These are phyloP conservation scores for Massariosphaeria phaeospora DNA, from an alignment of 495 filamentous ascomycete genomes.

Conservation along the genomic window DNA sequence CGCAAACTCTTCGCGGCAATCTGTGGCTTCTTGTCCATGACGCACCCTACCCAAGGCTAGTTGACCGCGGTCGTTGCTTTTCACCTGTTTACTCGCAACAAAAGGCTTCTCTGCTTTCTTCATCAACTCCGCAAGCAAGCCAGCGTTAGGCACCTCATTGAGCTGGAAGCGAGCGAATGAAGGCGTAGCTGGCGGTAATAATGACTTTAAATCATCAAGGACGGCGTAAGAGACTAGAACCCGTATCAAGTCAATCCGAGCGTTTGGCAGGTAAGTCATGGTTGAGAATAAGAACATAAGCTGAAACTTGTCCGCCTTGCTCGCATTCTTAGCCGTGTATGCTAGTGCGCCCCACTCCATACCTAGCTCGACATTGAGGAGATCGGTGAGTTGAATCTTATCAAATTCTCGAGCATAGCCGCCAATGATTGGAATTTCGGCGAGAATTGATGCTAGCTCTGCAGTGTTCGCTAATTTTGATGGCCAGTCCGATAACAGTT, in stretches of 20 bases:
- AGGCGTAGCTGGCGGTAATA: slow-evolving; percentile 35
- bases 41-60: slow-evolving; percentile 26
- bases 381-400: slow-evolving; percentile 34
- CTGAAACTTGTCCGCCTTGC: slow-evolving; percentile 28
- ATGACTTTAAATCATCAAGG: slow-evolving; percentile 37
- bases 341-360: slow-evolving; percentile 46
- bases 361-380: slow-evolving; percentile 38
- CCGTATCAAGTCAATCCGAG: slow-evolving; percentile 40
- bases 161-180: slow-evolving; percentile 32
- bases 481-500: slow-evolving; percentile 35
- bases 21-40: slow-evolving; percentile 33
- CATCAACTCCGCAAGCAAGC: slow-evolving; percentile 32
- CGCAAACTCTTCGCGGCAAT: slow-evolving; percentile 36
- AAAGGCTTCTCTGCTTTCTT: slow-evolving; percentile 30
- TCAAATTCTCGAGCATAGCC: slow-evolving; percentile 40
- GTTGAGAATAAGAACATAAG: slow-evolving; percentile 47
- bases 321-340: slow-evolving; percentile 31
- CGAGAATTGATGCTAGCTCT: slow-evolving; percentile 37
- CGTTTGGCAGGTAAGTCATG: slow-evolving; percentile 39
- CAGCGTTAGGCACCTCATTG: slow-evolving; percentile 27
- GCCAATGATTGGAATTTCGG: slow-evolving; percentile 41
- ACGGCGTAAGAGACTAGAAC: slow-evolving; percentile 41
- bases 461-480: slow-evolving; percentile 25
- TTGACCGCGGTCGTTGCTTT: slow-evolving; percentile 30
- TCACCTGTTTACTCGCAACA: slow-evolving; percentile 23